Conservation (phyloP, 257 asterid species). For the Cordia subcordata region DNA sequence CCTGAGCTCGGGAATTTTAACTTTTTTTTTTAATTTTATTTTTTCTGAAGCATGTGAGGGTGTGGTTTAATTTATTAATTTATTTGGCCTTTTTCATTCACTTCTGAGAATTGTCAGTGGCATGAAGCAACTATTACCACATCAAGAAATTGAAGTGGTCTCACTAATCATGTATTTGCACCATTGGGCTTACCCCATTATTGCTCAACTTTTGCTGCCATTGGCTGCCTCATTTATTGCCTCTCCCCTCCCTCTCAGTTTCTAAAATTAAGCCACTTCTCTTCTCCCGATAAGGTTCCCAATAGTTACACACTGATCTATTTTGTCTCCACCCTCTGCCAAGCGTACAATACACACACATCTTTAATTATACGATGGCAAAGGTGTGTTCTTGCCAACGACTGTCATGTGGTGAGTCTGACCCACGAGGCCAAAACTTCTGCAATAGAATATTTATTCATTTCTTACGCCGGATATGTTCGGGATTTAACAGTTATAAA, state of each 20-base stretch:
- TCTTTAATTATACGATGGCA: background rate
- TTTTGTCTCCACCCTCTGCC: background rate
- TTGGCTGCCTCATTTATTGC: background rate
- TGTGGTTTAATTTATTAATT: background rate
- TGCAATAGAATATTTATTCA: no score
- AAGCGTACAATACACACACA: background rate
- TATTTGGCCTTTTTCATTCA: background rate
- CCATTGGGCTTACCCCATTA: background rate
- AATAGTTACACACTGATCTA: background rate
- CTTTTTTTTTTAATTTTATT: no score
- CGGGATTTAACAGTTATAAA: no score
- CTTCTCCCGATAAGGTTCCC: background rate
- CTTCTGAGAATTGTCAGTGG: slow-evolving; percentile 3
- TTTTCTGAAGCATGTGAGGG: slow-evolving; percentile 1
- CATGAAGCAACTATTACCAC: background rate
- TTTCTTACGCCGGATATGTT: no score
- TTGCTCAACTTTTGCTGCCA: background rate
- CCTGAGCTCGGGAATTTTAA: slow-evolving; percentile 12
- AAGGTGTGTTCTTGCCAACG: no score
- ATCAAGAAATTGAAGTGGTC: background rate
- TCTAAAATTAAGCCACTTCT: background rate
- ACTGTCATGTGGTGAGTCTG: no score
- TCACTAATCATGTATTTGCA: slow-evolving; percentile 1
- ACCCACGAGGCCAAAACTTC: no score
- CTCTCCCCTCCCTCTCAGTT: no score